Base-by-base conservation (phyloP, 2,329 filamentous ascomycete genomes). In the Pyrenophora tritici-repentis region DNA sequence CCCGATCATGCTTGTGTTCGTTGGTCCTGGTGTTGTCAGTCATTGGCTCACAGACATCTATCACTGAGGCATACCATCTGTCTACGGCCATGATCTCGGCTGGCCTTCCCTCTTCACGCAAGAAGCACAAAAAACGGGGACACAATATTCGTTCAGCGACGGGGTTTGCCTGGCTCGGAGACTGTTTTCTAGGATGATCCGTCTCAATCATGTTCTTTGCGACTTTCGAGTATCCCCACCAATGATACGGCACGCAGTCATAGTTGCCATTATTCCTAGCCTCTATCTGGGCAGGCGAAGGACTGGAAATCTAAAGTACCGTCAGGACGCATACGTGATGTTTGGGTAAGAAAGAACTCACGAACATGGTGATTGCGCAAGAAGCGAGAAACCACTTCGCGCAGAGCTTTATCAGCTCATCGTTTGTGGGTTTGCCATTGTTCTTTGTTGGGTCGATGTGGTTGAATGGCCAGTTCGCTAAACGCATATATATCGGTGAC, bases 391-490 rank as follows among this genome's bases (percentile, higher is more conserved):
- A 63, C 65, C 66, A 72, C 38, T 72, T 71, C 5, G 61, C 52
- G 42, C 57, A 59, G 8, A 70, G 52, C 57, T 66, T 50, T 0
- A 62, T 56, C 36, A 58, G 53, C 32, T 69, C 66, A 42, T 65
- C 59, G 34, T 53, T 59, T 0, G 61, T 60, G 7, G 56, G 55
- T 4, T 59, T 58, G 1, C 58, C 61, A 7, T 50, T 40, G 40
- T 63, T 60, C 8, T 47, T 52, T 22, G 48, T 10, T n/a, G 61
- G 66, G 18, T 69, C 58, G 9, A 71, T 47, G 33, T 70, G 66
- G 14, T 58, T 63, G 18, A 65, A 61, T 1, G 67, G 67, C 68
- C 68, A 72, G 14, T 70, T 66, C 0, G 68, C 67, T 17, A 72
- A 26, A 12, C 68, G 59, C 18, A 72, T 45, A 17, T 57, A 67